These are phyloP conservation scores for Capsicum chinense DNA, from an alignment of 257 asterid species.

Conservation along the genomic window DNA sequence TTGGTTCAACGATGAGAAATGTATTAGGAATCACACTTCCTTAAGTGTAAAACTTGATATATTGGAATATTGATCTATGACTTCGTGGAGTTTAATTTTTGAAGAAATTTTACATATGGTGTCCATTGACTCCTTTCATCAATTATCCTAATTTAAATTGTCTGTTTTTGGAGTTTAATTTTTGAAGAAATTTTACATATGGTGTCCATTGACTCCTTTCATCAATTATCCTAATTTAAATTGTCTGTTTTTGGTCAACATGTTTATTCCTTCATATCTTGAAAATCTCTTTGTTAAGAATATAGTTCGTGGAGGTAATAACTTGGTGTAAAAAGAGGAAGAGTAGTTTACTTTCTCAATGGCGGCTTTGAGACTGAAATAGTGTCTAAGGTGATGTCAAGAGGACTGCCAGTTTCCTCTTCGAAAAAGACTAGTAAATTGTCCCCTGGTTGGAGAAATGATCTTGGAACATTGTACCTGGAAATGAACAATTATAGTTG, in stretches of 20 bases:
- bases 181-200: no score
- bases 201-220: no score
- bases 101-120: neutral
- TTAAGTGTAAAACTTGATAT: conserved; percentile 12
- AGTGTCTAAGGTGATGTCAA: conserved; percentile 59
- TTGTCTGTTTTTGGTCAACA: neutral
- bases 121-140: conserved; percentile 4
- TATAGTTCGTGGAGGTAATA: conserved; percentile 47
- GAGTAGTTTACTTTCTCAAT: conserved; percentile 46
- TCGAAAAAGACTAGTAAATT: conserved; percentile 73
- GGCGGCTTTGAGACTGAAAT: conserved; percentile 55
- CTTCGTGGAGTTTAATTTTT: neutral
- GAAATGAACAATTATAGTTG: conserved; percentile 23
- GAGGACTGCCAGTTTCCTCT: conserved; percentile 82
- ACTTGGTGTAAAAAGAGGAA: conserved; percentile 39
- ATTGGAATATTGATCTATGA: conserved; percentile 15
- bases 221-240: no score
- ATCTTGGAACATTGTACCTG: conserved; percentile 89
- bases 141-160: conserved; percentile 17
- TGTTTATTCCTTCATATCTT: conserved; percentile 36
- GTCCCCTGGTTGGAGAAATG: conserved; percentile 62
- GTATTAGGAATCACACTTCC: neutral
- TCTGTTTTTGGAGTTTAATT: no score
- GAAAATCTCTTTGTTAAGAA: conserved; percentile 46
- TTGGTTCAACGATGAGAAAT: neutral